A percentile compares a stretch with the other conserved stretches of the same genome.
phyloP scores from a whole-genome alignment of 768 basidiomycete species.

The Kwoniella dendrophila region DNA sequence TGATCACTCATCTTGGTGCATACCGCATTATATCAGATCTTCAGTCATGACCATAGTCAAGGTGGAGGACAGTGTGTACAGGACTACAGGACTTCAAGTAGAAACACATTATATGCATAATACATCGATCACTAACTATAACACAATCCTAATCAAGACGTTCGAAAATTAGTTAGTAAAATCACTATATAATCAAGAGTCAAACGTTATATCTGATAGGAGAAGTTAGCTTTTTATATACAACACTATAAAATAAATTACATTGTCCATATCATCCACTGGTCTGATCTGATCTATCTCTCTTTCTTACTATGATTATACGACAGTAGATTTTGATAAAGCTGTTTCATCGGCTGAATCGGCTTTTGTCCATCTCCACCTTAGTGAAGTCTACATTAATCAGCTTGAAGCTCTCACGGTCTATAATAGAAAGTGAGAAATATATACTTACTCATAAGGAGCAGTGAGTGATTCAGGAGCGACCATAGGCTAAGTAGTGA shows the following conservation, averaged over 20 bases:
- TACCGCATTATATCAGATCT: too few species aligned
- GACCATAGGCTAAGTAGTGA: conserved; percentile 13
- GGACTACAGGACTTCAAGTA: too few species aligned
- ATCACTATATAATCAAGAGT: too few species aligned
- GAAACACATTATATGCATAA: not conserved
- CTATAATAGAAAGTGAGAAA: not conserved
- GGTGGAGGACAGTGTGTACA: too few species aligned
- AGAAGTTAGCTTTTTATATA: too few species aligned
- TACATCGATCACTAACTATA: too few species aligned
- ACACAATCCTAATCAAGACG: too few species aligned
- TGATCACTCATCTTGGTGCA: too few species aligned
- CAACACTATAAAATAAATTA: too few species aligned
- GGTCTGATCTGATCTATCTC: not conserved
- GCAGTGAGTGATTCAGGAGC: conserved; percentile 18
- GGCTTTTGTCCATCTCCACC: conserved; percentile 20
- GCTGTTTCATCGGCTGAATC: conserved; percentile 11
- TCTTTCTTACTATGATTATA: not conserved
- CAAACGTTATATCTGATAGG: too few species aligned
- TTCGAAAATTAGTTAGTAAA: too few species aligned
- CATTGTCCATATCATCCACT: not conserved
- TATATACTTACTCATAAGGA: conserved; percentile 19
- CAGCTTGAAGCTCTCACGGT: not conserved
- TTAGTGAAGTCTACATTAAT: conserved; percentile 12
- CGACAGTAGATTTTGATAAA: conserved; percentile 6
- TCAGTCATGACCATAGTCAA: too few species aligned